Percentiles rank a stretch among this genome's conserved stretches.
These are phyloP conservation scores for Talaromyces sp. DNA, from an alignment of 2,329 filamentous ascomycete species.

Conservation along the genomic window DNA sequence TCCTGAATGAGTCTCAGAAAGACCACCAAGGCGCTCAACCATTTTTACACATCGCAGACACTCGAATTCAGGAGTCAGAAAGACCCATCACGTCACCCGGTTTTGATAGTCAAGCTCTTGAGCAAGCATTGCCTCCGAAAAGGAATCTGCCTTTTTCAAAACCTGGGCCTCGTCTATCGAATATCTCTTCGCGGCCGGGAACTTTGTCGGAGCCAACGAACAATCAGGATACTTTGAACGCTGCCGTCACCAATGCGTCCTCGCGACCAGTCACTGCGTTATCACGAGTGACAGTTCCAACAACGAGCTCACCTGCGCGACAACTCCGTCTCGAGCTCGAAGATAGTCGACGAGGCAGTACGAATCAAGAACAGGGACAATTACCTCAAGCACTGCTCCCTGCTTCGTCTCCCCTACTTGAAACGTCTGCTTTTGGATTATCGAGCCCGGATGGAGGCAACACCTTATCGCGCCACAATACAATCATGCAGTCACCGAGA, in stretches of 20 bases:
- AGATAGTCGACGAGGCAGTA: constrained; percentile 6
- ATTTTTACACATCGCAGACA: constrained; percentile 17
- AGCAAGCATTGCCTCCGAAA: constrained; percentile 41
- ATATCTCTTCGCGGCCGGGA: neutral
- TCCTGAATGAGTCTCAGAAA: neutral
- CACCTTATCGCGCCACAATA: neutral
- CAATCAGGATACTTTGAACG: neutral
- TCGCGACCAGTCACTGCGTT: constrained; percentile 10
- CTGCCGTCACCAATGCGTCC: neutral
- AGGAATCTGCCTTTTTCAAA: constrained; percentile 42
- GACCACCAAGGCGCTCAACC: neutral
- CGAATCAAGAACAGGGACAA: constrained; percentile 5
- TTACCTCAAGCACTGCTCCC: neutral
- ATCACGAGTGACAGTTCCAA: constrained; percentile 7
- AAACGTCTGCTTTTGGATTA: constrained; percentile 5
- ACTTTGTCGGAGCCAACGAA: neutral
- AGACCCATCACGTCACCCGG: constrained; percentile 28
- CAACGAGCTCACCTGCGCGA: constrained; percentile 15
- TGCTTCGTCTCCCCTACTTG: constrained; percentile 12
- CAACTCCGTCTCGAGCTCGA: constrained; percentile 18
- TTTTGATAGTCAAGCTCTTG: constrained; percentile 29
- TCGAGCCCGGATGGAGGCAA: constrained; percentile 11
- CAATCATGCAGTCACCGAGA: neutral
- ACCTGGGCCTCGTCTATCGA: constrained; percentile 18
- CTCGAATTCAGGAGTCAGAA: constrained; percentile 1